Evolutionary conservation across 371 early-diverging fungal genomes (phyloP), one percentile per base, ranked within the genome.

Genomic region (Syncephalastrum contaminatum): DNA sequence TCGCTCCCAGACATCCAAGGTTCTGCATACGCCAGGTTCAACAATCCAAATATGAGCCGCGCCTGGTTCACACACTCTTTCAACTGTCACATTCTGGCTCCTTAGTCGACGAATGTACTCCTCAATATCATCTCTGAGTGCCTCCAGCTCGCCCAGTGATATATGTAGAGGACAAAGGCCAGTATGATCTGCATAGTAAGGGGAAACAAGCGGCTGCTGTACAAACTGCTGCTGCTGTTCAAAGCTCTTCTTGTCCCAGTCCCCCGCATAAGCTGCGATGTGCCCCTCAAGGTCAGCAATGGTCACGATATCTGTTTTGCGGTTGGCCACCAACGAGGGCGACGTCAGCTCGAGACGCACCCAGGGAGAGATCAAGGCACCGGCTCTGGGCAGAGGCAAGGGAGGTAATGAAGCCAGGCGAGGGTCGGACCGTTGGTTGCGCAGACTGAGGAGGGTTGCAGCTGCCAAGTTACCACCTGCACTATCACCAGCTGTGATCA

Each of bases 391-490:
- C 19, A 67, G n/a, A n/a, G 68, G 60, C 2, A 67, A 43, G 4
- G 53, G 43, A 6, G 62, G 62, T 5, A 62, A 13, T 14, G 40
- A 13, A 3, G 46, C 57, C 3, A 51, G 27, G 2, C 21, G 46
- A 6, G 41, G 27, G 30, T 55, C 30, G 5, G 25, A 43, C 16
- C 64, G 64, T 43, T 66, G 56, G 44, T 63, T 43, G 15, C 60
- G 65, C n/a, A 64, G 19, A 19, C 47, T 20, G 22, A 64, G 21
- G 10, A 71, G 44, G 13, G 51, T 44, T 14, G 51, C 54, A 1
- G 66, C 63, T 4, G 62, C 60, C 41, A 75, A 46, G 43, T 69
- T 66, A n/a, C 69, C 75, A 25, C 75, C 75, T 3, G 72, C 72
- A 51, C 65, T 64, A 36, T 75, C 75, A 30, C 36, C 36, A 2